Evolutionary conservation across 2,329 filamentous ascomycete genomes (phyloP).

Genomic region (Aspergillus proliferans): DNA sequence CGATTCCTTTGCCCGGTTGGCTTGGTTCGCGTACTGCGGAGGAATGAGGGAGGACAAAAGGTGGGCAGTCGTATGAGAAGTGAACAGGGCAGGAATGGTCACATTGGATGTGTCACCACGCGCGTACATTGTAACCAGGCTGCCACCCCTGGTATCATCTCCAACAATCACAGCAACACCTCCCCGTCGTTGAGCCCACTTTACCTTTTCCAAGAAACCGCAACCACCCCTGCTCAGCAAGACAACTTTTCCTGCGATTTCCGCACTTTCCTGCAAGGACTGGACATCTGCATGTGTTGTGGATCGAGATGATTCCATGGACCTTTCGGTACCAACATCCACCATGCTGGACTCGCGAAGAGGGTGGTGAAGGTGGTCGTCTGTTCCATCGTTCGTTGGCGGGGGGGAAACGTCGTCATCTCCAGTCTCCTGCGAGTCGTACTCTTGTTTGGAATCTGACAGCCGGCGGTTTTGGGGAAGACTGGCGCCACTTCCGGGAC

Average conservation of each 20-base stretch:
- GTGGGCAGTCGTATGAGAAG: slow-evolving; percentile 88
- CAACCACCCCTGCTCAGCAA: slow-evolving; percentile 88
- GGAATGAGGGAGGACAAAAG: slow-evolving; percentile 82
- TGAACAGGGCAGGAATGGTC: slow-evolving; percentile 90
- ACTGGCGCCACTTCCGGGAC: slow-evolving; percentile 14
- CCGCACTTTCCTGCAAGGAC: slow-evolving; percentile 81
- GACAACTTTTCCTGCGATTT: slow-evolving; percentile 89
- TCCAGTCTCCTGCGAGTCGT: slow-evolving; percentile 12
- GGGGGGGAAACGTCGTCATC: slow-evolving; percentile 12
- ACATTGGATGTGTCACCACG: slow-evolving; percentile 91
- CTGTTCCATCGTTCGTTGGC: slow-evolving; percentile 65
- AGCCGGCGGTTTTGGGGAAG: slow-evolving; percentile 16
- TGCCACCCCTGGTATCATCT: slow-evolving; percentile 82
- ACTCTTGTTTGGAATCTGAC: slow-evolving; percentile 18
- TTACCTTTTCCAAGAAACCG: slow-evolving; percentile 93
- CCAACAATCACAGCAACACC: slow-evolving; percentile 88
- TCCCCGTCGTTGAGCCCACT: slow-evolving; percentile 90
- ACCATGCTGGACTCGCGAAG: slow-evolving; percentile 39
- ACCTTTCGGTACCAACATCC: slow-evolving; percentile 28
- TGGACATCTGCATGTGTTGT: slow-evolving; percentile 78
- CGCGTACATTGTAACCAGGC: slow-evolving; percentile 96
- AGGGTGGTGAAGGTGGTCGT: slow-evolving; percentile 70
- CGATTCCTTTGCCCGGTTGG: slow-evolving; percentile 53
- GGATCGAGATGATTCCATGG: slow-evolving; percentile 28
- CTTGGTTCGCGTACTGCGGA: slow-evolving; percentile 57